Conservation (phyloP, 306 rosid genomes). For the Prunus mume region DNA sequence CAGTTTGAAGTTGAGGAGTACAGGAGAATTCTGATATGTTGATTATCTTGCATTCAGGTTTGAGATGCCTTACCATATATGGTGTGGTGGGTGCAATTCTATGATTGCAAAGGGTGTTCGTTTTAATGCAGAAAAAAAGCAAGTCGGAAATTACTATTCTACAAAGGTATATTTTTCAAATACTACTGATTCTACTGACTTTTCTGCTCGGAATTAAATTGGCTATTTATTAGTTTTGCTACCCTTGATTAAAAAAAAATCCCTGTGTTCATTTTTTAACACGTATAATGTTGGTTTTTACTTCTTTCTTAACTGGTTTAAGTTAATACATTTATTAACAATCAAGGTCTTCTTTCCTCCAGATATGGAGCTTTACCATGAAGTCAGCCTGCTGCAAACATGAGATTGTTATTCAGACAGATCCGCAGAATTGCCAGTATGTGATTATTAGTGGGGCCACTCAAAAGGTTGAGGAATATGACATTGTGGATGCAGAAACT, state of each 20-base stretch:
- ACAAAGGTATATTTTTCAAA: slow-evolving; percentile 56
- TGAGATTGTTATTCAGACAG: slow-evolving; percentile 86
- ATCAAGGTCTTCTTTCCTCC: slow-evolving; percentile 22
- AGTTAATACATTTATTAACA: neutral
- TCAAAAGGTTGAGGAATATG: slow-evolving; percentile 68
- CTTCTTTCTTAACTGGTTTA: neutral
- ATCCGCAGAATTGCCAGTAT: slow-evolving; percentile 82
- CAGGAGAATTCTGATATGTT: neutral
- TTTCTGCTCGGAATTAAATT: neutral
- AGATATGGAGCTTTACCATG: slow-evolving; percentile 97
- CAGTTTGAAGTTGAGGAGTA: too few species aligned
- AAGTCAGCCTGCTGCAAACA: slow-evolving; percentile 87
- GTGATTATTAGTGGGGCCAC: slow-evolving; percentile 79
- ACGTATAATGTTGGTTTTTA: neutral
- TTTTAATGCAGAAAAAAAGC: slow-evolving; percentile 94
- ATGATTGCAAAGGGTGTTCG: slow-evolving; percentile 98
- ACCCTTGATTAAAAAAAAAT: neutral
- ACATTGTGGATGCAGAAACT: slow-evolving; percentile 86
- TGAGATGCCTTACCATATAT: slow-evolving; percentile 92
- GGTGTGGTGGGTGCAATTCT: slow-evolving; percentile 98
- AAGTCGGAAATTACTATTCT: slow-evolving; percentile 92
- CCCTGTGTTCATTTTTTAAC: neutral
- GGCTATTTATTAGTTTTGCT: neutral
- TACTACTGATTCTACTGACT: neutral
- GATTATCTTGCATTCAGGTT: slow-evolving; percentile 46